Evolutionary conservation across 148 eudicot genomes (phyloP), one percentile per base, ranked within the genome.

Genomic region (Fagopyrum tataricum): DNA sequence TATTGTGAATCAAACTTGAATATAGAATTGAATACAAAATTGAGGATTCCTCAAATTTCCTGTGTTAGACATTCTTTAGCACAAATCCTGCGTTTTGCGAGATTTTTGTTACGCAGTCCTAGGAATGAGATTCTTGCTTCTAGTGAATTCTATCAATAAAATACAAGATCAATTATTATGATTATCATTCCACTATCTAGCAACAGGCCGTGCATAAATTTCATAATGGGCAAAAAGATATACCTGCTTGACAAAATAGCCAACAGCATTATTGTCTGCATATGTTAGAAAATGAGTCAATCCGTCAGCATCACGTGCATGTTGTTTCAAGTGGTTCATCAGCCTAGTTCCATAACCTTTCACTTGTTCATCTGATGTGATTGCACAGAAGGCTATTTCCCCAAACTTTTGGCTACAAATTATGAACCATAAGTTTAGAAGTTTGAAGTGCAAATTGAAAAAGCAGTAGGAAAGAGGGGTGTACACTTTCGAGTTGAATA

Each of bases 231-330:
- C 37, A 64, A 31, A 3, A 40, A 15, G 43, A 47, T 52, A 26
- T 41, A 95, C 99, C 97, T 95, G 99, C 76, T 95, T 95, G 80
- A 82, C 86, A 76, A 95, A 95, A 79, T 95, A 95, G 74, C 99
- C 99, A 80, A 95, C 99, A 76, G 99, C 99, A 79, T 95, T 95
- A 70, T 95, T 95, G 87, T 95, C 99, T 44, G 99, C 99, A 82
- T 91, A 95, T 31, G 99, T 95, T 66, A 95, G 86, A 82, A 95
- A 95, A 86, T 95, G 99, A 56, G 96, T 92, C 76, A 95, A 78
- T 43, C 99, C 96, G 80, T 95, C 99, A 39, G 76, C 80, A 80
- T 95, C 99, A 71, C 99, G 99, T 56, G 99, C 99, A 82, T 95
- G 88, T 87, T 87, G 89, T 81, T 95, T 95, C 44, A 95, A 81